Conservation (phyloP, 768 basidiomycete species). For the Serendipita sp. region DNA sequence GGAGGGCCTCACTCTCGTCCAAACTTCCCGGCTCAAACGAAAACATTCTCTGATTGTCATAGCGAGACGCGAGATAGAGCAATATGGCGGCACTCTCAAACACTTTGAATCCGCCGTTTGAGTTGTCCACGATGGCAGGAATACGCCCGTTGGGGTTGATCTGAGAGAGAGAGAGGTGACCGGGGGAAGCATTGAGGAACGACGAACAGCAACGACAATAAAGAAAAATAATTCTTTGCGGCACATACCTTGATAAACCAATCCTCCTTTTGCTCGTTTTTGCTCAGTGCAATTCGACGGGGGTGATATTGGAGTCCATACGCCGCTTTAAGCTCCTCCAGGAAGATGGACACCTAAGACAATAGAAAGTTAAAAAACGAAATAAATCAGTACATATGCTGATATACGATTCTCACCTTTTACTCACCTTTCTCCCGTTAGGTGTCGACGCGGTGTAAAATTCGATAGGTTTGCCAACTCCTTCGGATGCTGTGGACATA, state of each 20-base stretch:
- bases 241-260: constrained; percentile 47
- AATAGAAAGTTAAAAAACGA: no score
- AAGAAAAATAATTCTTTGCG: no score
- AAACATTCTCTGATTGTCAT: constrained; percentile 62
- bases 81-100: constrained; percentile 75
- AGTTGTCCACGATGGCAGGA: constrained; percentile 47
- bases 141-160: constrained; percentile 35
- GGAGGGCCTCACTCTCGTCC: constrained; percentile 54
- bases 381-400: no score
- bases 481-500: no score
- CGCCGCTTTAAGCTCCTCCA: constrained; percentile 46
- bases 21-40: constrained; percentile 41
- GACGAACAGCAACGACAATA: neutral
- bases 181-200: constrained; percentile 33
- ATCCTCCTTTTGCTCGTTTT: constrained; percentile 62
- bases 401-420: no score
- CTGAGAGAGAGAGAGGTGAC: constrained; percentile 29
- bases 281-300: constrained; percentile 38
- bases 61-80: constrained; percentile 63
- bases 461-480: constrained; percentile 12
- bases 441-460: constrained; percentile 41
- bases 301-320: constrained; percentile 31
- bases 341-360: constrained; percentile 30
- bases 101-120: constrained; percentile 42
- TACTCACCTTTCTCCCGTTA: constrained; percentile 27